Evolutionary conservation across 2,329 filamentous ascomycete species (phyloP).

Genomic region (Sporothrix globosa): DNA sequence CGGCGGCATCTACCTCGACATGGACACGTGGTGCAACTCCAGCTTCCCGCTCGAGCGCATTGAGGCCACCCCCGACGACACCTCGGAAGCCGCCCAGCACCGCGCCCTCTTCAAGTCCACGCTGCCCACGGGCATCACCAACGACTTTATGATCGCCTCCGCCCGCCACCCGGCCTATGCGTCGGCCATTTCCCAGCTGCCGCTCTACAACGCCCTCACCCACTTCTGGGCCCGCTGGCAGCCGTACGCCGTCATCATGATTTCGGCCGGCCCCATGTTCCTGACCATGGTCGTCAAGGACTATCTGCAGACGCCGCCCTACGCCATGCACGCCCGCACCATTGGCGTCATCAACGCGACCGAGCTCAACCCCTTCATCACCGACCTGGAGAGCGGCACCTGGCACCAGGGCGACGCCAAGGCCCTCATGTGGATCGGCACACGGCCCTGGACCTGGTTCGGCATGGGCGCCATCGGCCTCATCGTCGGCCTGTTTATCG

Average conservation of each 20-base stretch:
- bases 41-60: constrained; percentile 39
- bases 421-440: constrained; percentile 54
- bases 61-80: constrained; percentile 35
- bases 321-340: constrained; percentile 37
- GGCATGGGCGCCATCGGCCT: constrained; percentile 40
- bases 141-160: constrained; percentile 76
- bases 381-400: constrained; percentile 43
- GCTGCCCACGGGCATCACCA: constrained; percentile 75
- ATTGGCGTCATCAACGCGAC: constrained; percentile 43
- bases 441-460: constrained; percentile 44
- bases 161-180: constrained; percentile 76
- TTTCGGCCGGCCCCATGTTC: constrained; percentile 75
- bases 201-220: constrained; percentile 58
- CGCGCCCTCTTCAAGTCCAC: constrained; percentile 48
- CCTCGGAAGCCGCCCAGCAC: not conserved
- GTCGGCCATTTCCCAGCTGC: constrained; percentile 67
- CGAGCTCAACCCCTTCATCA: constrained; percentile 40
- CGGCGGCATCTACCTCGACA: constrained; percentile 79
- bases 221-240: constrained; percentile 66
- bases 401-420: constrained; percentile 55
- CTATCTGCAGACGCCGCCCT: constrained; percentile 48
- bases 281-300: constrained; percentile 61
- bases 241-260: constrained; percentile 78
- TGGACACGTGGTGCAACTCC: constrained; percentile 57
- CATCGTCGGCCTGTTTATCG: constrained; percentile 35